These are phyloP conservation scores for Nakataea oryzae DNA, from an alignment of 2,329 filamentous ascomycete genomes.

Conservation along the genomic window DNA sequence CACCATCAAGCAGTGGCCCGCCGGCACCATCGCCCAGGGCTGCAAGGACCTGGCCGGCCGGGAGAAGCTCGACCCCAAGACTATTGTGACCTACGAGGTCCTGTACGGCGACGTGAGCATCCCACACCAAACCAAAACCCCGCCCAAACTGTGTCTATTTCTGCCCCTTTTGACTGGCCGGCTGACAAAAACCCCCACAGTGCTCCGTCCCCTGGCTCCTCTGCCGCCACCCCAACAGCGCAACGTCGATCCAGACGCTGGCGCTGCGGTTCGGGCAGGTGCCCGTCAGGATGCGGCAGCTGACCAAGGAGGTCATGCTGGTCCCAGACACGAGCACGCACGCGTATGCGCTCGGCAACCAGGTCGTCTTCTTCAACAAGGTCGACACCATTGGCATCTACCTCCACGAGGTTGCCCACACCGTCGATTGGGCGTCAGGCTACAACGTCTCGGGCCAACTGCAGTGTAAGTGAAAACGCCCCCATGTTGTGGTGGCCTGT, in stretches of 20 bases:
- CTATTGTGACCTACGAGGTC: slow-evolving; percentile 4
- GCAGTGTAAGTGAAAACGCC: background rate
- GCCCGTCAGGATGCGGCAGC: slow-evolving; percentile 3
- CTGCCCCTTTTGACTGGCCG: background rate
- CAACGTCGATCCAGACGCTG: background rate
- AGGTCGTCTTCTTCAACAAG: slow-evolving; percentile 5
- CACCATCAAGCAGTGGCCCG: background rate
- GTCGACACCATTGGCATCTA: slow-evolving; percentile 2
- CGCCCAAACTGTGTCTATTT: background rate
- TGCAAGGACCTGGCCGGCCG: slow-evolving; percentile 3
- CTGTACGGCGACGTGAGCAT: slow-evolving; percentile 1
- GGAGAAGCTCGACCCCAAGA: background rate
- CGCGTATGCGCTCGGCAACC: slow-evolving; percentile 5
- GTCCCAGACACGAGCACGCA: background rate
- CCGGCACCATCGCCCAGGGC: slow-evolving; percentile 1
- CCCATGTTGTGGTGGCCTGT: background rate
- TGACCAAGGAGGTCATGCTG: slow-evolving; percentile 3
- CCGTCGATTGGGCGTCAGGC: slow-evolving; percentile 1
- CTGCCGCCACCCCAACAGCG: slow-evolving; percentile 4
- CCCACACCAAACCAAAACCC: too few species aligned
- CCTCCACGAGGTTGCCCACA: slow-evolving; percentile 6
- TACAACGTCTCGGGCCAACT: slow-evolving; percentile 2
- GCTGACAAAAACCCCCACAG: background rate
- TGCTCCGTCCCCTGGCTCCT: slow-evolving; percentile 5
- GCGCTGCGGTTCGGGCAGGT: slow-evolving; percentile 4